phyloP scores from a whole-genome alignment of 495 filamentous ascomycete genomes.

The Beverwykella pulmonaria region DNA sequence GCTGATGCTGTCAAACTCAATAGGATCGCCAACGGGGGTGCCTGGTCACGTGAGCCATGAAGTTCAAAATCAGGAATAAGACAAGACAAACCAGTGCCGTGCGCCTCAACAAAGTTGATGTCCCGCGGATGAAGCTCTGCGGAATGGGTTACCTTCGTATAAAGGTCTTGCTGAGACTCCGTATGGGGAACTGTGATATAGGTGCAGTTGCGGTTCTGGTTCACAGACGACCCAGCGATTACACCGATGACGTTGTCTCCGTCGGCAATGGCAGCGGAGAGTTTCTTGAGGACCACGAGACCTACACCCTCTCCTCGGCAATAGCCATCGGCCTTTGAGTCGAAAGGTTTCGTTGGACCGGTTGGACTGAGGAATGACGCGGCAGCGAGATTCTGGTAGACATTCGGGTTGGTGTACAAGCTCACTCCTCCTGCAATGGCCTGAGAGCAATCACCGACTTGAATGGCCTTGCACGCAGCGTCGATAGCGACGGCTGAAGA shows the following conservation, averaged over 20 bases:
- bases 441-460: neutral
- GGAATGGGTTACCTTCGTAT: neutral
- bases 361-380: slow-evolving; percentile 11
- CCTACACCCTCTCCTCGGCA: slow-evolving; percentile 11
- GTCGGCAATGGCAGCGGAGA: slow-evolving; percentile 46
- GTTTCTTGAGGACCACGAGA: slow-evolving; percentile 48
- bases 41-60: too few species aligned
- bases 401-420: neutral
- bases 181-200: neutral
- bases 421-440: slow-evolving; percentile 11
- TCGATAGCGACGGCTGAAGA: slow-evolving; percentile 9
- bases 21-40: slow-evolving; percentile 5
- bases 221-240: slow-evolving; percentile 45
- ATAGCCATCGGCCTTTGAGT: slow-evolving; percentile 10
- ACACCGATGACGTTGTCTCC: slow-evolving; percentile 53
- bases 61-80: too few species aligned
- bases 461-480: neutral
- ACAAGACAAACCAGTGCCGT: too few species aligned
- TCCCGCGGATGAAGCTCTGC: neutral
- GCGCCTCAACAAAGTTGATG: slow-evolving; percentile 11
- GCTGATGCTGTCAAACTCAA: slow-evolving; percentile 3
- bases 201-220: slow-evolving; percentile 19
- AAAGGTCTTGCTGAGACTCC: neutral
- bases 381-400: neutral
- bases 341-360: slow-evolving; percentile 13